Base-by-base conservation (phyloP, 768 basidiomycete species). In the Mycena metata region DNA sequence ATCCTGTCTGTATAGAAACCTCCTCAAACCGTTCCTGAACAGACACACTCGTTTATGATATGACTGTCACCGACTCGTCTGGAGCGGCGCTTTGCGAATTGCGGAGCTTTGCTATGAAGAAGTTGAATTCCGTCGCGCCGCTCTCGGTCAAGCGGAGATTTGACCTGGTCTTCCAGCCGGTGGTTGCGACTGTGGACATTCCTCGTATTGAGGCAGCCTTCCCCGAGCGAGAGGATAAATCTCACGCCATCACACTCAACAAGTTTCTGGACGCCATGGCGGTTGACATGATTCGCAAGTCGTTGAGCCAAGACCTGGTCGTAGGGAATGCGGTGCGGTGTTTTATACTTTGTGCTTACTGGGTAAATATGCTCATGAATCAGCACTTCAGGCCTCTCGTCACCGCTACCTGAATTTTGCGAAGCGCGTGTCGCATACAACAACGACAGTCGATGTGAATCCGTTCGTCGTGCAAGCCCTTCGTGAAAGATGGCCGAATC, bases 331-430 rank as follows among this genome's bases (percentile, higher is more conserved):
- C 55, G 2, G 66, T 61, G 50, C 5, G 66, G 3, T n/a, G 1
- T 30, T 8, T 26, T 3, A 41, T 13, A 45, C 7, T 66, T 15
- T 10, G 13, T 19, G 54, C 50, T 17, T 33, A 15, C 15, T 19
- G 49, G 24, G 23, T 13, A 30, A 47, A 47, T 41, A n/a, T n/a
- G n/a, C n/a, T n/a, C n/a, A n/a, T n/a, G n/a, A n/a, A n/a, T n/a
- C n/a, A n/a, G n/a, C n/a, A n/a, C n/a, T n/a, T n/a, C n/a, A 66
- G 65, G 42, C 49, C 19, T 66, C 65, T 13, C 65, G 65, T 3
- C 21, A 35, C 21, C 24, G 65, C 43, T 66, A 66, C 33, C 17
- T 60, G 7, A 21, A 36, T 1, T 66, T 60, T 15, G 65, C 58
- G 3, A 45, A 41, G 12, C 43, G 51, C 7, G 65, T 1, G 19